Percentiles rank a stretch among this genome's conserved stretches.
These are phyloP conservation scores for Pseudohalonectria lignicola DNA, from an alignment of 2,329 filamentous ascomycete genomes.

Conservation along the genomic window DNA sequence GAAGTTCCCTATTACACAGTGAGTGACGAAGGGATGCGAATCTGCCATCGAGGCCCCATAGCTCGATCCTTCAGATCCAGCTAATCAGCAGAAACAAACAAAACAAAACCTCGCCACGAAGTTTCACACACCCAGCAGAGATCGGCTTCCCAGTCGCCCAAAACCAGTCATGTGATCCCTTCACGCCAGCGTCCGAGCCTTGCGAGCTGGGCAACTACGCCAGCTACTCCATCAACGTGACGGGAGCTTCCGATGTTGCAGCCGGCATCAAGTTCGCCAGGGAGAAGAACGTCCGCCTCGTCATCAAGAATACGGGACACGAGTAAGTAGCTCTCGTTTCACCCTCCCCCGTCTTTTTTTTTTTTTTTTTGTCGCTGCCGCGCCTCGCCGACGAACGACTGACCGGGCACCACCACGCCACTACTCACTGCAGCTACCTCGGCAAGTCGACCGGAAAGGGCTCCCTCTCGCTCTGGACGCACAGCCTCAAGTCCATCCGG, in stretches of 20 bases:
- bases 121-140: neutral
- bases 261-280: constrained; percentile 21
- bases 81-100: too few relatives aligned
- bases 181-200: constrained; percentile 18
- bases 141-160: constrained; percentile 22
- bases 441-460: constrained; percentile 25
- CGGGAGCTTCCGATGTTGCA: constrained; percentile 11
- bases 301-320: constrained; percentile 38
- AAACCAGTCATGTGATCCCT: constrained; percentile 14
- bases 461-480: constrained; percentile 25
- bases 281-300: constrained; percentile 28
- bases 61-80: too few relatives aligned
- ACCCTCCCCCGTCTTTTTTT: too few relatives aligned
- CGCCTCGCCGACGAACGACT: too few relatives aligned
- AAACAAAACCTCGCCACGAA: too few relatives aligned
- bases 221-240: constrained; percentile 18
- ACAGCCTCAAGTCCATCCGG: constrained; percentile 22
- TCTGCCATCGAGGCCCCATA: too few relatives aligned
- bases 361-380: too few relatives aligned
- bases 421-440: too few relatives aligned
- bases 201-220: constrained; percentile 26
- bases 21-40: too few relatives aligned
- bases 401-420: too few relatives aligned
- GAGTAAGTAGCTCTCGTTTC: too few relatives aligned
- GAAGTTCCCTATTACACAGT: constrained; percentile 18